phyloP scores from a whole-genome alignment of 2,329 filamentous ascomycete genomes.

The Paraconiothyrium brasiliense region DNA sequence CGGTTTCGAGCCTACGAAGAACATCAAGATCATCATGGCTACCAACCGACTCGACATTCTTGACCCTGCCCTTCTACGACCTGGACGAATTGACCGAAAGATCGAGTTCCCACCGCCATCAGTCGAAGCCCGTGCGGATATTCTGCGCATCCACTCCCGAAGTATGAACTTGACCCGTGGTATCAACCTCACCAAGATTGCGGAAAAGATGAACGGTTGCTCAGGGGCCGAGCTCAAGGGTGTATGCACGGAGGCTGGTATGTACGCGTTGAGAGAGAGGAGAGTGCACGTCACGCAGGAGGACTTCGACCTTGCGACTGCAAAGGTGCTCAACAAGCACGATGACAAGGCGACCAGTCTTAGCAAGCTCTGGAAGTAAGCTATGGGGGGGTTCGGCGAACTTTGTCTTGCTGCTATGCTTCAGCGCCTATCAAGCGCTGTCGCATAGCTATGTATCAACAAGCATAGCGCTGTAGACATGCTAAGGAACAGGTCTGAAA shows the following conservation, averaged over 20 bases:
- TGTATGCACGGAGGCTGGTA: constrained; percentile 97
- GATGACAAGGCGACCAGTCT: constrained; percentile 96
- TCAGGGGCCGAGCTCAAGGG: constrained; percentile 98
- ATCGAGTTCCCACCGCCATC: constrained; percentile 98
- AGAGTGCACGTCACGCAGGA: constrained; percentile 98
- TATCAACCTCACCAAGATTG: constrained; percentile 97
- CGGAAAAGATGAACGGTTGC: constrained; percentile 99
- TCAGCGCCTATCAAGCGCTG: background rate
- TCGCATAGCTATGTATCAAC: constrained; percentile 9
- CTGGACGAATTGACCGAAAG: constrained; percentile 98
- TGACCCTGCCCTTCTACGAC: constrained; percentile 90
- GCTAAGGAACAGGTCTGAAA: background rate
- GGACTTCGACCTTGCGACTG: constrained; percentile 97
- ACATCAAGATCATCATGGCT: constrained; percentile 99
- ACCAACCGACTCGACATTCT: constrained; percentile 98
- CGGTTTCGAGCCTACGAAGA: constrained; percentile 98
- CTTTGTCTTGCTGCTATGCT: constrained; percentile 5
- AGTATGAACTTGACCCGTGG: constrained; percentile 99
- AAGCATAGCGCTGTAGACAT: constrained; percentile 13
- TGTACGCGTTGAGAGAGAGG: constrained; percentile 95
- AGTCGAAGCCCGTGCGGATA: constrained; percentile 95
- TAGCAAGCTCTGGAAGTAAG: constrained; percentile 84
- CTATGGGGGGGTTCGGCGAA: background rate
- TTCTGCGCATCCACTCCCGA: constrained; percentile 94
- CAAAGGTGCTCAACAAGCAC: constrained; percentile 99